Base-by-base conservation (phyloP, 1,284 basidiomycete genomes). In the Phenoliferia sp. region DNA sequence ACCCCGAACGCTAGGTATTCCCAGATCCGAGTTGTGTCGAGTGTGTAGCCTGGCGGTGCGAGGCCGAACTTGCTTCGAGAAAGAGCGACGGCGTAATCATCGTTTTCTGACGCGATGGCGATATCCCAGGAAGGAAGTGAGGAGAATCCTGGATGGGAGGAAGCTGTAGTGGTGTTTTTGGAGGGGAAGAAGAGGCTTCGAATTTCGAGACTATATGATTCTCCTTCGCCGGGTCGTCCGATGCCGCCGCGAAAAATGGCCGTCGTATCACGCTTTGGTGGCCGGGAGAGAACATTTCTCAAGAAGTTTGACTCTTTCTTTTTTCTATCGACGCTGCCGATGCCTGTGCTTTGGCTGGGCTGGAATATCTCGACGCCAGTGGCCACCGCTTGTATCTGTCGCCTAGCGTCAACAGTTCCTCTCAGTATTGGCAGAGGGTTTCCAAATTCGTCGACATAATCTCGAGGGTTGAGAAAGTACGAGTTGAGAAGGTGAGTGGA, bases 1-100 rank as follows among this genome's bases (percentile, higher is more conserved):
- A 71, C 68, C n/a, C 69, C 69, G 35, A 71, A 71, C 1, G 69
- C 69, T 57, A 71, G 59, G 68, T 71, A 71, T 56, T 71, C 69
- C 61, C 65, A 71, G 22, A 71, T 52, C 32, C 69, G 44, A 26
- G 69, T 71, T 52, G 69, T 71, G 55, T 71, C 69, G 56, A 71
- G 64, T 12, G 69, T 71, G 62, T 69, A 71, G 4, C 69, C 69
- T 3, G 69, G 68, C 9, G 69, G 69, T 0, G 62, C 68, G 33
- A 71, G 61, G 22, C 69, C 69, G 31, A 65, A 71, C 28, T 62
- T 64, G 22, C 59, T 10, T 2, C 59, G 59, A 0, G 67, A 33
- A 48, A 71, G 64, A 6, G 64, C 64, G 3, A 26, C 55, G 15
- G 67, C 67, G 29, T 71, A 71, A 34, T 64, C 68, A 28, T 66